Percentiles rank a stretch among this genome's conserved stretches.
Evolutionary conservation across 2,329 filamentous ascomycete species (phyloP).

Genomic region (Ophiostoma pallidulum): DNA sequence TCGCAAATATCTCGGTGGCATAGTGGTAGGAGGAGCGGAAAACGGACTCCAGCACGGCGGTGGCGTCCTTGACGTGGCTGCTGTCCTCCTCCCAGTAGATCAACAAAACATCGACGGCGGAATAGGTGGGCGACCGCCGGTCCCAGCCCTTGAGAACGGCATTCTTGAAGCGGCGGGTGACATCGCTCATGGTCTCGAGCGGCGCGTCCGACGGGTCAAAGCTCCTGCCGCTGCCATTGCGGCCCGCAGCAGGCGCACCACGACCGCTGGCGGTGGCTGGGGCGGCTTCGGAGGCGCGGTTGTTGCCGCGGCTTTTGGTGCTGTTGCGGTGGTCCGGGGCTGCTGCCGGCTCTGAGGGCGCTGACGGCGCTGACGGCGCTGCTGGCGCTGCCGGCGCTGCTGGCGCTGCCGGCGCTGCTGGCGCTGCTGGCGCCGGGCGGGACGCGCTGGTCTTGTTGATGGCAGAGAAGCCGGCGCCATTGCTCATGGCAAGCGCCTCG

Average conservation of each 20-base stretch:
- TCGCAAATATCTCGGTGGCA: slow-evolving; percentile 6
- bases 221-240: neutral
- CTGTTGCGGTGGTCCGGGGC: neutral
- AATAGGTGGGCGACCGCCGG: slow-evolving; percentile 14
- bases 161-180: slow-evolving; percentile 13
- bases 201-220: neutral
- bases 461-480: slow-evolving; percentile 1
- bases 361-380: neutral
- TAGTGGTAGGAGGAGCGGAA: slow-evolving; percentile 13
- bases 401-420: neutral
- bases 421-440: neutral
- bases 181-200: slow-evolving; percentile 13
- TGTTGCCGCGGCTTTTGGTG: neutral
- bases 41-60: slow-evolving; percentile 7
- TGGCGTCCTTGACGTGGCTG: neutral
- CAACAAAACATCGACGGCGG: slow-evolving; percentile 12
- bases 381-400: neutral
- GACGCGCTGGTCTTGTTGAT: slow-evolving; percentile 3
- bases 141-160: slow-evolving; percentile 13
- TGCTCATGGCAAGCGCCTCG: slow-evolving; percentile 12
- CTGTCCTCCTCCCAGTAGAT: slow-evolving; percentile 16
- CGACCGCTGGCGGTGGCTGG: neutral
- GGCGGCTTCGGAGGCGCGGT: neutral
- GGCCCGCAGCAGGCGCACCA: neutral
- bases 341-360: neutral